Evolutionary conservation across 176 grass and related monocot species (phyloP), one percentile per base, ranked within the genome.

Genomic region (Eleusine coracana): DNA sequence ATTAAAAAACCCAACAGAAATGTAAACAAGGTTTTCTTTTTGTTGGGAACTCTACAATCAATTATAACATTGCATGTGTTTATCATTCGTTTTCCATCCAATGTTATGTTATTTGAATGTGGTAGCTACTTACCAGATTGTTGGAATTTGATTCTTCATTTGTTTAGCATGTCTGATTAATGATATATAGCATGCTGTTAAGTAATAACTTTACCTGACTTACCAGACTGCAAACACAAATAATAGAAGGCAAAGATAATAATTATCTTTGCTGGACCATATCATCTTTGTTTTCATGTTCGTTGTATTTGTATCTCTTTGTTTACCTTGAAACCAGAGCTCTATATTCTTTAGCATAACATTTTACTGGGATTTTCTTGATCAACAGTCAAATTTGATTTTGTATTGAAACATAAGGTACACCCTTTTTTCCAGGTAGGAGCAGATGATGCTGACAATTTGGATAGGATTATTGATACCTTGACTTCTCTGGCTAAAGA

Each of bases 391-490:
- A 50, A 50, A 50, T 14, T 11, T 11, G 3, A 15, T 58, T 58
- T 60, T 14, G 68, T 69, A 34, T 62, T 86, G 62, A 84, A 70
- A 81, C 66, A 39, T 89, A 80, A 66, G 51, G 5, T 71, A 11
- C 64, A 45, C 29, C 15, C 18, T 58, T 40, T 88, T 91, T 74
- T 87, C 18, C 88, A 98, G 92, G 90, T 98, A 72, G 92, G 88
- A 77, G 95, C 88, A 68, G 88, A 95, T 93, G 90, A 95, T 62
- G 80, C 44, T 42, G 75, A 48, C 42, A 84, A 76, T 84, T 76
- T 98, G 75, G 92, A 98, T 74, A 87, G 86, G 64, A 95, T 98
- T 76, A 74, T 93, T 7, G 95, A 98, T 84, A 90, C 92, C 20
- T 87, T 98, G 74, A 92, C 88, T 81, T 80, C 82, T 74, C 66